phyloP scores from a whole-genome alignment of 352 stramenopile genomes.

The Globisporangium perplexum region DNA sequence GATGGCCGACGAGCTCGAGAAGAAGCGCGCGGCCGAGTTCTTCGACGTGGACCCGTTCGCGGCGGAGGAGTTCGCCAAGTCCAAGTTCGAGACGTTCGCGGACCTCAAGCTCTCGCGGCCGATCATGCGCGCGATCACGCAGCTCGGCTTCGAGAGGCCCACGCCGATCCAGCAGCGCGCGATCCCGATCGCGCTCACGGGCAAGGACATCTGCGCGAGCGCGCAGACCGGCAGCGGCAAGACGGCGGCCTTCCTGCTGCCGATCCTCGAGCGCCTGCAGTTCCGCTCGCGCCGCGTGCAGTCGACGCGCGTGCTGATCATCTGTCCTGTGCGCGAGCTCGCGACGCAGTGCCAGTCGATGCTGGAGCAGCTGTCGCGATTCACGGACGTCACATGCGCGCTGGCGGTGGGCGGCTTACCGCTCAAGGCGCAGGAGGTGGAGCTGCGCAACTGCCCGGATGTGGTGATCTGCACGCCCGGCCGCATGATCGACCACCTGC shows the following conservation, averaged over 20 bases:
- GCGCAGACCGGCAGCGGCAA: conserved; percentile 97
- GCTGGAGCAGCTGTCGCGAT: conserved; percentile 93
- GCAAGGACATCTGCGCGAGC: conserved; percentile 97
- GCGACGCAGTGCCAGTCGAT: conserved; percentile 95
- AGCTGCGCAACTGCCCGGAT: conserved; percentile 94
- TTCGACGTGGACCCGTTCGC: conserved; percentile 79
- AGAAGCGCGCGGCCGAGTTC: conserved; percentile 74
- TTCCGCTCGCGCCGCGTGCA: conserved; percentile 87
- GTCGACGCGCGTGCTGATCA: conserved; percentile 93
- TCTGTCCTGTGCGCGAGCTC: conserved; percentile 97
- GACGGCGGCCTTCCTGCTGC: conserved; percentile 97
- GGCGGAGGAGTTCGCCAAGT: conserved; percentile 71
- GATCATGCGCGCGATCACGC: conserved; percentile 94
- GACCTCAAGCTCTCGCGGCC: conserved; percentile 97
- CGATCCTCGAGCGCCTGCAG: conserved; percentile 95
- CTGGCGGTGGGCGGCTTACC: conserved; percentile 93
- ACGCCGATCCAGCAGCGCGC: conserved; percentile 93
- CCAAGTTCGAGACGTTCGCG: conserved; percentile 91
- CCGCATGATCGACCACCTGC: conserved; percentile 97
- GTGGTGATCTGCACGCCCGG: conserved; percentile 98
- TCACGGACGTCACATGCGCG: conserved; percentile 91
- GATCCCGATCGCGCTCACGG: conserved; percentile 92
- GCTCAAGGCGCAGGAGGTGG: conserved; percentile 91
- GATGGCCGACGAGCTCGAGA: conserved; percentile 70
- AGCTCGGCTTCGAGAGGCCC: conserved; percentile 96